Evolutionary conservation across 2,329 filamentous ascomycete genomes (phyloP).

Genomic region (Epichloe glyceriae): DNA sequence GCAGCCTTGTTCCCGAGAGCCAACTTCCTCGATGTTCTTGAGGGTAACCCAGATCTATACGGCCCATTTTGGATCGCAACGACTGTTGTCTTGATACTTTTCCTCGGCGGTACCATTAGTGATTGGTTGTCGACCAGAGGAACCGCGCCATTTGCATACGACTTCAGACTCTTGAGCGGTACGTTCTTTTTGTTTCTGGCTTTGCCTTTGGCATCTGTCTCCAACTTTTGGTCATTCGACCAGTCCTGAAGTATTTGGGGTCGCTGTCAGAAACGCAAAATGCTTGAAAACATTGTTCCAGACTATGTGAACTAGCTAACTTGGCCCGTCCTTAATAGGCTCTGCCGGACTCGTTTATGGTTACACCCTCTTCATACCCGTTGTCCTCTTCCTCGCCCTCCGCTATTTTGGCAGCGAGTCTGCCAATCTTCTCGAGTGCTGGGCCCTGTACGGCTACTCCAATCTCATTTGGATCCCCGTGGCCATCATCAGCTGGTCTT

Average conservation of each 20-base stretch:
- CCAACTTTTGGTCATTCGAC: not conserved
- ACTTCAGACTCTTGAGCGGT: slow-evolving; percentile 82
- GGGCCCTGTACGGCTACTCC: slow-evolving; percentile 88
- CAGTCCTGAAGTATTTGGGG: not conserved
- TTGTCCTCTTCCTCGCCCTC: slow-evolving; percentile 74
- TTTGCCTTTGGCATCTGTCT: not conserved
- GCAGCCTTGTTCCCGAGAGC: slow-evolving; percentile 80
- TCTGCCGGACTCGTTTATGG: slow-evolving; percentile 91
- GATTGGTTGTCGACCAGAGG: slow-evolving; percentile 64
- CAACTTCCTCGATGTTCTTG: slow-evolving; percentile 93
- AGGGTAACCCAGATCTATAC: slow-evolving; percentile 94
- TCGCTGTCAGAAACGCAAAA: not conserved
- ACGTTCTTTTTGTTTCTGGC: slow-evolving; percentile 15
- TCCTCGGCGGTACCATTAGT: slow-evolving; percentile 88
- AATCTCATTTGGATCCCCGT: slow-evolving; percentile 98
- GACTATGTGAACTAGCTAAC: slow-evolving; percentile 1
- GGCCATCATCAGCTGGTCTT: slow-evolving; percentile 81
- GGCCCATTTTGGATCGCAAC: slow-evolving; percentile 98
- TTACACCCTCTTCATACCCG: slow-evolving; percentile 78
- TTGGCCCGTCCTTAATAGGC: slow-evolving; percentile 27
- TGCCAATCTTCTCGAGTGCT: slow-evolving; percentile 88
- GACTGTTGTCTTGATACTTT: slow-evolving; percentile 89
- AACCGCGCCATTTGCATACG: slow-evolving; percentile 72
- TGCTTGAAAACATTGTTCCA: not conserved
- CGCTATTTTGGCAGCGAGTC: slow-evolving; percentile 93